Evolutionary conservation across 495 filamentous ascomycete species (phyloP).

Genomic region (Xylaria telfairii): DNA sequence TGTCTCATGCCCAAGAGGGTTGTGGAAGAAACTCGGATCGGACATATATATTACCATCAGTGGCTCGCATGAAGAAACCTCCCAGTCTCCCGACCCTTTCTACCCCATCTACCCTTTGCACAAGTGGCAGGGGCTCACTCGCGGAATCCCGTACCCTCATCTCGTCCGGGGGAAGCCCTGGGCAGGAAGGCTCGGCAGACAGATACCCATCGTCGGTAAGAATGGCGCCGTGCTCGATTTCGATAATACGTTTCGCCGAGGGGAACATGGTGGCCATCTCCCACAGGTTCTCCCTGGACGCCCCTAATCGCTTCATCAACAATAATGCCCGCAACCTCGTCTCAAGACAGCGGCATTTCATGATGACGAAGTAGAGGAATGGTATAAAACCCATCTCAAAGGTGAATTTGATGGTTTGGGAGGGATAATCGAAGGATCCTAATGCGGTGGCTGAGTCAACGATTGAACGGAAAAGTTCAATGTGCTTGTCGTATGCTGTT

Average conservation of each 20-base stretch:
- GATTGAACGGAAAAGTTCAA: slow-evolving; percentile 46
- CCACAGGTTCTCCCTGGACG: slow-evolving; percentile 47
- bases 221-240: slow-evolving; percentile 33
- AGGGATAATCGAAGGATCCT: slow-evolving; percentile 1
- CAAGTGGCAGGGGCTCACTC: slow-evolving; percentile 11
- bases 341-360: slow-evolving; percentile 55
- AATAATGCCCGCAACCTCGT: slow-evolving; percentile 52
- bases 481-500: slow-evolving; percentile 45
- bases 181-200: slow-evolving; percentile 21
- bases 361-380: slow-evolving; percentile 55
- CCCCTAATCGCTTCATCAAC: slow-evolving; percentile 44
- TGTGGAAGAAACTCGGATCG: slow-evolving; percentile 30
- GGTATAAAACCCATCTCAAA: slow-evolving; percentile 60
- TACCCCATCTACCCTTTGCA: slow-evolving; percentile 17
- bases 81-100: slow-evolving; percentile 26
- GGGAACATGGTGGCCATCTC: slow-evolving; percentile 44
- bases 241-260: slow-evolving; percentile 28
- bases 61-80: slow-evolving; percentile 32
- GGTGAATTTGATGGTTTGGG: slow-evolving; percentile 40
- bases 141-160: slow-evolving; percentile 32
- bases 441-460: slow-evolving; percentile 41
- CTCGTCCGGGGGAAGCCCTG: slow-evolving; percentile 33
- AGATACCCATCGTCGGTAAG: slow-evolving; percentile 24
- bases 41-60: slow-evolving; percentile 31
- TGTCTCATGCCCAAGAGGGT: slow-evolving; percentile 14